phyloP scores from a whole-genome alignment of 176 grass and related monocot genomes.

The Ensete glaucum region DNA sequence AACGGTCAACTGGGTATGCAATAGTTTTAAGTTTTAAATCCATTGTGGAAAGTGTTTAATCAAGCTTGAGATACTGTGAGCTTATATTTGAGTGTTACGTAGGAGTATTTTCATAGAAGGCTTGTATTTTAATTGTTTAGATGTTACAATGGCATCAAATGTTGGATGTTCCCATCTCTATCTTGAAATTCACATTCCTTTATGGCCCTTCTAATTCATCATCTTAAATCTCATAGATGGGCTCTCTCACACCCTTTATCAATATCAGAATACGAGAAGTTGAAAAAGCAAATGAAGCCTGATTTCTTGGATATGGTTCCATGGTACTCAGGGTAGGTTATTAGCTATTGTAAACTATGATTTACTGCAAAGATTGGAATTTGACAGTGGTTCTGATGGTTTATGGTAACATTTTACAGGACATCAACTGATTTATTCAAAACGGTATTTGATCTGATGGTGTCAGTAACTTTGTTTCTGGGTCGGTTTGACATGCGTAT shows the following conservation, averaged over 20 bases:
- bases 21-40: neutral
- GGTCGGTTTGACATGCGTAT: conserved; percentile 99
- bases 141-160: neutral
- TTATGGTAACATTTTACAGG: conserved; percentile 29
- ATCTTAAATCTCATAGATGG: conserved; percentile 49
- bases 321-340: conserved; percentile 95
- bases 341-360: conserved; percentile 20
- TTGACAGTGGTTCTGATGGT: conserved; percentile 1
- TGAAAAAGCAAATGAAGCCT: conserved; percentile 91
- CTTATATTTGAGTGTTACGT: neutral
- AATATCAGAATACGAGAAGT: conserved; percentile 82
- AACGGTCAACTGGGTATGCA: conserved; percentile 87
- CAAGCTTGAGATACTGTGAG: neutral
- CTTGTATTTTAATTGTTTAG: neutral
- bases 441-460: conserved; percentile 96
- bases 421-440: conserved; percentile 98
- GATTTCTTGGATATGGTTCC: conserved; percentile 99
- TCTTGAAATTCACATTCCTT: neutral
- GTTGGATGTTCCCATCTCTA: neutral
- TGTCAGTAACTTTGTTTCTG: conserved; percentile 92
- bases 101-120: neutral
- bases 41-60: neutral
- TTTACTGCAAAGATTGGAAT: conserved; percentile 23
- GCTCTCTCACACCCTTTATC: conserved; percentile 74
- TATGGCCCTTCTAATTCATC: neutral